Base-by-base conservation (phyloP, 2,329 filamentous ascomycete species). In the Neurospora crassa region DNA sequence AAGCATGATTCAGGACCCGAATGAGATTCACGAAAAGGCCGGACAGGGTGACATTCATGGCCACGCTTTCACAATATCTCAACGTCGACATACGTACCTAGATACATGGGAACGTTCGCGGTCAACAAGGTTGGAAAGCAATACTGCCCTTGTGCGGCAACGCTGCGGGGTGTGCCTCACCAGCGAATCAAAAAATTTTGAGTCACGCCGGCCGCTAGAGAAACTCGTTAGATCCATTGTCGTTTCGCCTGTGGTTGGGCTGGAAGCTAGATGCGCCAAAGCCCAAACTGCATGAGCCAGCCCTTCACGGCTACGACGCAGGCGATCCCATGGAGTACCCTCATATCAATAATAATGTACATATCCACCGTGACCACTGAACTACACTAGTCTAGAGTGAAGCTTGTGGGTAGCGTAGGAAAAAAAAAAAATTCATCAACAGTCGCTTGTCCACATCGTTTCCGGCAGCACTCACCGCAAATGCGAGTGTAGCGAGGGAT, bases 171-270 rank as follows among this genome's bases (percentile, higher is more conserved):
- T 63, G 53, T 63, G 24, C 16, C 16, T 63, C 29, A 63, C 29
- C 53, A 37, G 53, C 53, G 53, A 63, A 63, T 63, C 34, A 63
- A 63, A 63, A 63, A 63, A 37, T 2, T 29, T 63, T 63, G 24
- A 34, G 29, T 63, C 53, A 37, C 53, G 53, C 53, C 29, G 29
- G 53, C 53, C 53, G 29, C 53, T 29, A 63, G 53, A 63, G 53
- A 63, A 63, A 34, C 29, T 11, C 70, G 43, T 69, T 63, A 68
- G 69, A 24, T 63, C 37, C 69, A 72, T 70, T 67, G 70, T 70
- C 67, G 71, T 70, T 72, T 71, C 29, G 20, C 69, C 53, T 20
- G 40, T 68, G 67, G 73, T 76, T 76, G 75, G 75, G 75, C 73
- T 75, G 74, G 67, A 73, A 73, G 68, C 67, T 34, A 59, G 67